Evolutionary conservation across 345 rosid species (phyloP).

Genomic region (Geranium rotundifolium): DNA sequence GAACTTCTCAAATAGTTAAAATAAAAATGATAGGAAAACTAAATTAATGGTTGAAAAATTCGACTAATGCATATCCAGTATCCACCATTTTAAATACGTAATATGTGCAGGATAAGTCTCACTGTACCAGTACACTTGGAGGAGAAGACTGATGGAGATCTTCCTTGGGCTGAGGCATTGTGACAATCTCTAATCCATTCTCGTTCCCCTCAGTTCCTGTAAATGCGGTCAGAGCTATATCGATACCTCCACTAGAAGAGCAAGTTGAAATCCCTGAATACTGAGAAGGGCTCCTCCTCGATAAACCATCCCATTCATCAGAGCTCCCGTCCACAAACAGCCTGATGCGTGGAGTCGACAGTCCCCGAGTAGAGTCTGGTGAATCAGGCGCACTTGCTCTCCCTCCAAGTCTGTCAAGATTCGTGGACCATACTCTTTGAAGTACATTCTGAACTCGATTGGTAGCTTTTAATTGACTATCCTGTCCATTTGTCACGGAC

Average conservation of each 20-base stretch:
- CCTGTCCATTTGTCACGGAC: not conserved
- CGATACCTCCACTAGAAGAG: conserved; percentile 19
- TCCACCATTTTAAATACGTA: not conserved
- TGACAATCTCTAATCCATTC: conserved; percentile 16
- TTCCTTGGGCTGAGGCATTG: not conserved
- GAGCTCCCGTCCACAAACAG: not conserved
- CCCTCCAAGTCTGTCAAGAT: not conserved
- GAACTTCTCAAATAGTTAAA: not conserved
- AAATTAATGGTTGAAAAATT: not conserved
- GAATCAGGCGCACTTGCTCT: not conserved
- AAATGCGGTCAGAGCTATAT: conserved; percentile 7
- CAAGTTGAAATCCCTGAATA: conserved; percentile 17
- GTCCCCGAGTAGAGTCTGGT: not conserved
- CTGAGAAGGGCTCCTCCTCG: not conserved
- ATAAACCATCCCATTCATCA: not conserved
- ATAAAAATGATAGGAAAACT: not conserved
- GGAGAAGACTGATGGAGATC: conserved; percentile 15
- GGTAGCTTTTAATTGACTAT: conserved; percentile 6
- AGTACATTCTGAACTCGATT: not conserved
- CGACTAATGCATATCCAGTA: no score
- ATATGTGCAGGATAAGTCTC: conserved; percentile 5
- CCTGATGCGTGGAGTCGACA: not conserved
- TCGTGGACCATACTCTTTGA: not conserved
- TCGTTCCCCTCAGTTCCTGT: conserved; percentile 19
- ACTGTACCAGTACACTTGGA: conserved; percentile 40